These are phyloP conservation scores for Anastatica hierochuntica DNA, from an alignment of 345 rosid species.

Conservation along the genomic window DNA sequence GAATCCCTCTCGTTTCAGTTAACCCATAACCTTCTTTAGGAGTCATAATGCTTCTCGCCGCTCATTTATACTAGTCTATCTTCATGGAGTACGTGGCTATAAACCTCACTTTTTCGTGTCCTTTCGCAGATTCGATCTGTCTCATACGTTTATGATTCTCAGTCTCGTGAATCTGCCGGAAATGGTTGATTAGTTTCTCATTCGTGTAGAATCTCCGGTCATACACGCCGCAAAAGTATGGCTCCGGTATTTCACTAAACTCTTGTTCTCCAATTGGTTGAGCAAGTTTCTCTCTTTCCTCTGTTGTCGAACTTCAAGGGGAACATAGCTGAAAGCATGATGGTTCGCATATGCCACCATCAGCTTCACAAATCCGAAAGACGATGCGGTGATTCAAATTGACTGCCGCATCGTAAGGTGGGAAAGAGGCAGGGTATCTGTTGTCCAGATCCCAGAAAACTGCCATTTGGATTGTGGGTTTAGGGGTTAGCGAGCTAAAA, in stretches of 20 bases:
- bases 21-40: constrained; percentile 66
- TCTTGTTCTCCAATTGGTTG: constrained; percentile 54
- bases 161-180: constrained; percentile 70
- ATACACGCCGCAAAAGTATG: constrained; percentile 61
- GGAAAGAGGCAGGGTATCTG: constrained; percentile 57
- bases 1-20: constrained; percentile 31
- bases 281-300: constrained; percentile 47
- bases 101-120: constrained; percentile 62
- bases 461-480: constrained; percentile 37
- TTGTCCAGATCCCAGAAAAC: constrained; percentile 89
- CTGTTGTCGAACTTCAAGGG: constrained; percentile 42
- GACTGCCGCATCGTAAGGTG: constrained; percentile 63
- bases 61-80: constrained; percentile 70
- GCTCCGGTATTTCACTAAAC: constrained; percentile 43
- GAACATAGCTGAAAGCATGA: constrained; percentile 57
- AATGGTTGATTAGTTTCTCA: constrained; percentile 64
- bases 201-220: constrained; percentile 62
- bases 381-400: constrained; percentile 50
- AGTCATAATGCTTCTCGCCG: constrained; percentile 40
- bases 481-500: constrained; percentile 22
- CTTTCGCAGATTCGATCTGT: constrained; percentile 74
- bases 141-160: constrained; percentile 71
- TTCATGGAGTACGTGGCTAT: constrained; percentile 66
- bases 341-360: constrained; percentile 68
- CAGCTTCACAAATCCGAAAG: constrained; percentile 49